Percentiles rank a stretch among this genome's conserved stretches.
These are phyloP conservation scores for Fusarium sp. DNA, from an alignment of 2,329 filamentous ascomycete species.

Conservation along the genomic window DNA sequence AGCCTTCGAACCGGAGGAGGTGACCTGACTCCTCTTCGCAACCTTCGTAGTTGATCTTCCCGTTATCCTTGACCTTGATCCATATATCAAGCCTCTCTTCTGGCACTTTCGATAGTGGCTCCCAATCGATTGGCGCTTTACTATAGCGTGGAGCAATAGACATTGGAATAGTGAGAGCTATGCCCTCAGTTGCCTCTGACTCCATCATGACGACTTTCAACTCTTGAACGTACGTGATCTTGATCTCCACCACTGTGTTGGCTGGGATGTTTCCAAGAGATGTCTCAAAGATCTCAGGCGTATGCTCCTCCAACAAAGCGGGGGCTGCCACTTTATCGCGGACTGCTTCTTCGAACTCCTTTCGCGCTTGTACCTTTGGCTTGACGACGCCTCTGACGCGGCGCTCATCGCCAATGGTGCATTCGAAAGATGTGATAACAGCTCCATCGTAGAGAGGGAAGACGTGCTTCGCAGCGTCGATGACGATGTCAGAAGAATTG, in stretches of 20 bases:
- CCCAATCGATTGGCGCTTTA: accelerated
- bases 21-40: background rate
- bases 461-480: accelerated
- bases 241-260: accelerated
- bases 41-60: accelerated
- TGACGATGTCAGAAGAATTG: background rate
- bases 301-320: background rate
- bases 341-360: background rate
- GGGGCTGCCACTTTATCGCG: background rate
- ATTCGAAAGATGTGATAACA: background rate
- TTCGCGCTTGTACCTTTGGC: accelerated
- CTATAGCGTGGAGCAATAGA: background rate
- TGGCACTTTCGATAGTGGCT: accelerated
- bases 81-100: background rate
- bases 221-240: background rate
- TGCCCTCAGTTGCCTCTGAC: accelerated
- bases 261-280: background rate
- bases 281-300: background rate
- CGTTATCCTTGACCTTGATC: accelerated
- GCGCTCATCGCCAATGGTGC: background rate
- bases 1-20: accelerated
- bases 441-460: background rate
- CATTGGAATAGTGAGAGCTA: background rate
- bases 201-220: background rate
- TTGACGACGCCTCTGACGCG: background rate